These are phyloP conservation scores for Barnettozyma pratensis DNA, from an alignment of 805 yeast species.

Conservation along the genomic window DNA sequence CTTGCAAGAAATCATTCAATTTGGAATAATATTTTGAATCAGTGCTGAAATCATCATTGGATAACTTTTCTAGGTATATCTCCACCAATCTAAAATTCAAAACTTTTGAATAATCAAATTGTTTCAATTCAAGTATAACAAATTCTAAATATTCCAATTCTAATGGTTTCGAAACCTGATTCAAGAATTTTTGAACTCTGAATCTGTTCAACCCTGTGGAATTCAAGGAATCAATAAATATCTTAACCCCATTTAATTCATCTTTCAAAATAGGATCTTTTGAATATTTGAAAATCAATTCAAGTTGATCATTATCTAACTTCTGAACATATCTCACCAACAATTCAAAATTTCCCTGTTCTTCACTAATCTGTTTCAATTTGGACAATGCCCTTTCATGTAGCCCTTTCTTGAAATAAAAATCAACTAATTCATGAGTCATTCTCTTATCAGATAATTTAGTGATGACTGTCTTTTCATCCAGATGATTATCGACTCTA, in stretches of 20 bases:
- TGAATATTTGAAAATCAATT: slow-evolving; percentile 53
- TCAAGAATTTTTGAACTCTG: slow-evolving; percentile 51
- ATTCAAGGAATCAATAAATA: slow-evolving; percentile 63
- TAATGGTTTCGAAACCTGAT: slow-evolving; percentile 24
- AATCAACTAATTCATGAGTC: slow-evolving; percentile 70
- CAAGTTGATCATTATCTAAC: slow-evolving; percentile 42
- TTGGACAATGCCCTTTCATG: slow-evolving; percentile 67
- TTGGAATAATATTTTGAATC: slow-evolving; percentile 25
- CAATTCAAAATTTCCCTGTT: slow-evolving; percentile 11
- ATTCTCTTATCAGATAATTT: slow-evolving; percentile 43
- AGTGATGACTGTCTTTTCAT: slow-evolving; percentile 52
- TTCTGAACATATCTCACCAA: slow-evolving; percentile 52
- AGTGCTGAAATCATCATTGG: slow-evolving; percentile 7
- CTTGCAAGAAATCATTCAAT: slow-evolving; percentile 29
- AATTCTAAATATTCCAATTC: slow-evolving; percentile 49
- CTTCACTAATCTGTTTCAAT: slow-evolving; percentile 34
- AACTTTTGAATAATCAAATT: slow-evolving; percentile 27
- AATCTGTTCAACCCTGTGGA: slow-evolving; percentile 42
- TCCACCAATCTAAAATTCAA: slow-evolving; percentile 42
- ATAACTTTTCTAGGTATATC: slow-evolving; percentile 35
- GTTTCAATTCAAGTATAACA: slow-evolving; percentile 34
- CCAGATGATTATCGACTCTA: slow-evolving; percentile 71
- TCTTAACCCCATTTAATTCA: slow-evolving; percentile 32
- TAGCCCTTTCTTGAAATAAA: slow-evolving; percentile 55
- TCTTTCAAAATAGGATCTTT: slow-evolving; percentile 19